Base-by-base conservation (phyloP, 768 basidiomycete species). In the Floccularia luteovirens region DNA sequence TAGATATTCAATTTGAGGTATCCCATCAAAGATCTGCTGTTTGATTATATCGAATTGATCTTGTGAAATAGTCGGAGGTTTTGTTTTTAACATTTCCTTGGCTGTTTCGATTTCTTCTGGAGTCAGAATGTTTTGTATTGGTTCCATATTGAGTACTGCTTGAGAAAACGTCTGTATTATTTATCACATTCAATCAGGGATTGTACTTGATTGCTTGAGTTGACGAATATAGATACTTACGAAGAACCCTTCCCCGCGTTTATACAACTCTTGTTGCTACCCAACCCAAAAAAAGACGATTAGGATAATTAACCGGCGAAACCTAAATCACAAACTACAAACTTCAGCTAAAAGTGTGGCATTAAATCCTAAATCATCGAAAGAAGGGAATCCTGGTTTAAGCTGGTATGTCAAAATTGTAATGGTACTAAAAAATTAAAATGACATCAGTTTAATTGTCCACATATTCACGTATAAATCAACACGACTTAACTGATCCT, bases 331-430 rank as follows among this genome's bases (percentile, higher is more conserved):
- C 21, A 17, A 10, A 20, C 23, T 12, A 43, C 46, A 4, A 43
- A 59, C 58, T 48, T 59, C 51, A 10, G 48, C 51, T 21, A 43
- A 33, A n/a, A 62, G 44, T 3, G 55, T 54, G 2, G 44, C 40
- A 32, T 59, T 58, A 23, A 59, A 60, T 4, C 40, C 25, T 13
- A 62, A 43, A 23, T 59, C 59, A 39, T 62, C 60, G 24, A 58
- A 58, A 1, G 60, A 62, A 10, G 53, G 36, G 38, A 43, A 57
- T 7, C 51, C 52, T 22, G 52, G 43, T 30, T 57, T 60, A 22
- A 60, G 47, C 39, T 53, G 46, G 32, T 60, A 62, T 1, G 59
- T 59, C 41, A 59, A 38, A 30, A 59, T 53, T 2, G 56, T 53
- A 8, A 60, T 31, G 10, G 55, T 54, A 22, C 58, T 62, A 30